Base-by-base conservation (phyloP, 2,329 filamentous ascomycete species). In the Spiromastix sp. region DNA sequence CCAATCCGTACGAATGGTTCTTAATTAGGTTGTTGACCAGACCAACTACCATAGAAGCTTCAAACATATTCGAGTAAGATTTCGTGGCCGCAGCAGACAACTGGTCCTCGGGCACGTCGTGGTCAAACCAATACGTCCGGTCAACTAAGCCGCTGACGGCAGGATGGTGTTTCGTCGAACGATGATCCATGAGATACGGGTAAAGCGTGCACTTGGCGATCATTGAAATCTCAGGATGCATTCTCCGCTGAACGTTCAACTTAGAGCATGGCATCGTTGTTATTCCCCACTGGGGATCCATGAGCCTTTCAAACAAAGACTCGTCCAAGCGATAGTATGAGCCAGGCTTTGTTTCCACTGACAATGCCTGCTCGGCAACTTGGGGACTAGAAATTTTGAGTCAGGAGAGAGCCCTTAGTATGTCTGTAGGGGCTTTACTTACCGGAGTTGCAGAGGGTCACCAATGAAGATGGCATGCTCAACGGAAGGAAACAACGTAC, bases 231-330 rank as follows among this genome's bases (percentile, higher is more conserved):
- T 49, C 44, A 16, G 53, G 53, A 36, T 52, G 50, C 51, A 54
- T 55, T 8, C 53, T 47, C 8, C 52, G 45, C 41, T 56, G 53
- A 2, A 52, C 38, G 16, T 38, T 45, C 11, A 56, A 37, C 21
- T 46, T 38, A 11, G 44, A 44, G n/a, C 37, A 32, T 12, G 49
- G 45, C 10, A 56, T 30, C 4, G 45, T 37, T 15, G 48, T 43
- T 8, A 46, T 31, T 11, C 34, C 34, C 8, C 27, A 31, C 9
- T 37, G n/a, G 15, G 11, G 11, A 18, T 24, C 19, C 46, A 52
- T 50, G 4, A 79, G 58, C 2, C 77, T 57, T 52, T 81, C 77
- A 38, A 81, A 81, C 3, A 78, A 58, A 1, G 71, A 77, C 16
- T 68, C 57, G 40, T 81, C 74, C 0, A 81, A 56, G 0, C 68